Percentiles rank a stretch among this genome's conserved stretches.
These are phyloP conservation scores for Fraxinus paxiana DNA, from an alignment of 305 asterid genomes.

Conservation along the genomic window DNA sequence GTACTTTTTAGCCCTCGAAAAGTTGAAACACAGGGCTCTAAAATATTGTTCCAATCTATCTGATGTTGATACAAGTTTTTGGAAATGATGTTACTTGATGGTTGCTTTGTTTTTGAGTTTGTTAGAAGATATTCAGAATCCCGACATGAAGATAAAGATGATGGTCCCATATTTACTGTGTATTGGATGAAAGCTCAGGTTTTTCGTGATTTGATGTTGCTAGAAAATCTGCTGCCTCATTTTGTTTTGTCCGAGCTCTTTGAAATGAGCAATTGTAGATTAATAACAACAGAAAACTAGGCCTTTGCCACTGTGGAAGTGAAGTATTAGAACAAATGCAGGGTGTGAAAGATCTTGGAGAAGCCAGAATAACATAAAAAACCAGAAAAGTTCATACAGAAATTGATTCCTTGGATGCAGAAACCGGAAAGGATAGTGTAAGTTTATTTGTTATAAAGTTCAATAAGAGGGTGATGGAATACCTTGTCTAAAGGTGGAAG, in stretches of 20 bases:
- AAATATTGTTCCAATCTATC: not conserved
- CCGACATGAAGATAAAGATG: not conserved
- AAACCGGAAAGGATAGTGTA: not conserved
- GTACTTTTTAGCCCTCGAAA: not conserved
- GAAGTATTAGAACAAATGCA: not conserved
- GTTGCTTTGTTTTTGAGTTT: not conserved
- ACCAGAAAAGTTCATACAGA: not conserved
- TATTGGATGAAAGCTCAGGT: not conserved
- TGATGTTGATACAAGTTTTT: not conserved
- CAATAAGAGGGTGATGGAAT: not conserved
- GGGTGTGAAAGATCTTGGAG: not conserved
- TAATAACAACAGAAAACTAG: too few species aligned
- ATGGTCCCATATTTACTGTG: not conserved
- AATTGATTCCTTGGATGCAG: not conserved
- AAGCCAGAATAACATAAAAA: not conserved
- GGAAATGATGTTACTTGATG: not conserved
- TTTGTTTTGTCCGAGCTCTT: not conserved
- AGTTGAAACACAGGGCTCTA: not conserved
- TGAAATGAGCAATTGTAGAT: not conserved
- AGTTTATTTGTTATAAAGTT: not conserved
- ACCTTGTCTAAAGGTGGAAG: not conserved
- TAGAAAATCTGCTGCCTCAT: not conserved
- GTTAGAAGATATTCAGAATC: not conserved
- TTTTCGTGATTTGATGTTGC: not conserved
- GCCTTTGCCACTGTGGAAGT: not conserved